A percentile compares a stretch with the other conserved stretches of the same genome.
Evolutionary conservation across 139 green algal genomes (phyloP).

Genomic region (Volvox africanus): DNA sequence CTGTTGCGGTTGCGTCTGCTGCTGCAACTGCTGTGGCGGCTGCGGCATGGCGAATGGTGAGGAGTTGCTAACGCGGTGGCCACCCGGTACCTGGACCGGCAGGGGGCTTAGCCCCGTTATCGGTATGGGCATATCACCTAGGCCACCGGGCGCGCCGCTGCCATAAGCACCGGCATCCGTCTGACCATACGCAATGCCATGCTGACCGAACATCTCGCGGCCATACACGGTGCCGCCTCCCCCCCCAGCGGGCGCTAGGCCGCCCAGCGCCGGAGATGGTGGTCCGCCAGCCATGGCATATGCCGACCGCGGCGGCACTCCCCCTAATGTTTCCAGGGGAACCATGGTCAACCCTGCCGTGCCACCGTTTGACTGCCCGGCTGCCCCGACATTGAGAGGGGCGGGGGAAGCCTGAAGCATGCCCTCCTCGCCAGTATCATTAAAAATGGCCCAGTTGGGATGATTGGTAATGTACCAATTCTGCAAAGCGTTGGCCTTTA

Average conservation of each 20-base stretch:
- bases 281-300: background rate
- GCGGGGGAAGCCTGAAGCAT: background rate
- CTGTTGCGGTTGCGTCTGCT: background rate
- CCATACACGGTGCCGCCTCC: background rate
- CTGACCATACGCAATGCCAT: background rate
- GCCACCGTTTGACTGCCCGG: background rate
- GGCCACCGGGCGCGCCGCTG: slow-evolving; percentile 5
- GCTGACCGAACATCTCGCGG: background rate
- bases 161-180: background rate
- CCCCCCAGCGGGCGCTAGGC: background rate
- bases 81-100: no score
- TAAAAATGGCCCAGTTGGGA: slow-evolving; percentile 69
- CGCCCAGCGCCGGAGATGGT: background rate
- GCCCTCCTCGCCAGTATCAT: background rate
- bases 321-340: background rate
- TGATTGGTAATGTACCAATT: slow-evolving; percentile 67
- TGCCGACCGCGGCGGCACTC: background rate
- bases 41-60: slow-evolving; percentile 31
- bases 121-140: background rate
- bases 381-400: background rate
- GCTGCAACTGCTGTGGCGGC: background rate
- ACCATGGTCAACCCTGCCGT: background rate
- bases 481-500: slow-evolving; percentile 67
- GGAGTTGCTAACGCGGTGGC: slow-evolving; percentile 42
- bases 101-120: background rate